Conservation (phyloP, 1,284 basidiomycete species). For the Leccinum solheimii region DNA sequence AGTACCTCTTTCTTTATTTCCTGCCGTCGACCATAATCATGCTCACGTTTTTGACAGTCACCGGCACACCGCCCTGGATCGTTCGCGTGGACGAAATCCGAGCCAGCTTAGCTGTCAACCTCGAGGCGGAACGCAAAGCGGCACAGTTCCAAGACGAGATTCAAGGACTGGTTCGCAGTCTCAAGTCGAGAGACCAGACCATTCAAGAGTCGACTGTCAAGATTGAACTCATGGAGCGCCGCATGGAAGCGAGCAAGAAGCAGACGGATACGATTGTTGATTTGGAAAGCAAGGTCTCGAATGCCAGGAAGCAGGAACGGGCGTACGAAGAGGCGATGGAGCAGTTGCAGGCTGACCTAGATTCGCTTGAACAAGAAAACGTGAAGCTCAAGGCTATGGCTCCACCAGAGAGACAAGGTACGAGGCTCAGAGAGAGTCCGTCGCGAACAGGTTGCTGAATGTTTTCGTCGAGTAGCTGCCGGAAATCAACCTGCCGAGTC, state of each 20-base stretch:
- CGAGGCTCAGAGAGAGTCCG: conserved; percentile 17
- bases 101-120: conserved; percentile 78
- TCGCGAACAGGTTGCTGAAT: neutral
- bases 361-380: conserved; percentile 85
- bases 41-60: conserved; percentile 48
- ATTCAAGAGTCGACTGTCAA: conserved; percentile 90
- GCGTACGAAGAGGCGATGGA: conserved; percentile 93
- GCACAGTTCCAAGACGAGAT: conserved; percentile 86
- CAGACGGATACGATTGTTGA: conserved; percentile 83
- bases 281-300: conserved; percentile 78
- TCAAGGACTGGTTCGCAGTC: conserved; percentile 79
- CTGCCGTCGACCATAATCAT: neutral
- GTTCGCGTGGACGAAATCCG: conserved; percentile 87
- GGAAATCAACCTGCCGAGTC: conserved; percentile 56
- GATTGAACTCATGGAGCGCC: conserved; percentile 91
- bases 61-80: conserved; percentile 84
- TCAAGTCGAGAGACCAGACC: conserved; percentile 85
- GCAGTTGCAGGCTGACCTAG: conserved; percentile 87
- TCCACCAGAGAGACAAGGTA: conserved; percentile 68
- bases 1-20: conserved; percentile 47
- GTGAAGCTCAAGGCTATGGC: conserved; percentile 72
- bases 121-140: conserved; percentile 89
- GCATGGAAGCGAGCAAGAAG: conserved; percentile 84
- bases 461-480: conserved; percentile 34
- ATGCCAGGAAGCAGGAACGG: conserved; percentile 83